Conservation (phyloP, 352 stramenopile genomes). For the Globisporangium canariense region DNA sequence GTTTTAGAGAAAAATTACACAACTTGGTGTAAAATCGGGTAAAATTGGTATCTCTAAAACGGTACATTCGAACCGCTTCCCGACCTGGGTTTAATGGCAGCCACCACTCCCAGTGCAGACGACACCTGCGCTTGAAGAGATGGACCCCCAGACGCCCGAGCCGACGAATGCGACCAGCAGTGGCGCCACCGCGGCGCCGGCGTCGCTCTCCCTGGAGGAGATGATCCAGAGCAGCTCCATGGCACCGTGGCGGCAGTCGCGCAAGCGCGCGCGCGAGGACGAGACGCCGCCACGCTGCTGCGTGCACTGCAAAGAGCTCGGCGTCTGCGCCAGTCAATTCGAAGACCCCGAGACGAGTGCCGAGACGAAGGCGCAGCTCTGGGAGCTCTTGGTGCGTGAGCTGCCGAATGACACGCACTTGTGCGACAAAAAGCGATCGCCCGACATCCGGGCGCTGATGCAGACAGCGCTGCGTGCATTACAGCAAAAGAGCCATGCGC, state of each 20-base stretch:
- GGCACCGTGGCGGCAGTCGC: background rate
- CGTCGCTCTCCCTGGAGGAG: background rate
- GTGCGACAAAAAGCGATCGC: background rate
- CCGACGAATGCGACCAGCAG: too few species aligned
- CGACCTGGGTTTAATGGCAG: too few species aligned
- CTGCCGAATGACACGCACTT: background rate
- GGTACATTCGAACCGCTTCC: too few species aligned
- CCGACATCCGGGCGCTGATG: background rate
- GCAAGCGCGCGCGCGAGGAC: background rate
- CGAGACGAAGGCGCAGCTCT: background rate
- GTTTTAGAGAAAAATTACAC: too few species aligned
- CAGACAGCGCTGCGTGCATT: background rate
- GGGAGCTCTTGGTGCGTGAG: background rate
- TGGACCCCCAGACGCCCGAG: background rate
- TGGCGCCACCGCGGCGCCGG: background rate
- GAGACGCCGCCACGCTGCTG: background rate
- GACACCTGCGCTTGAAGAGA: background rate
- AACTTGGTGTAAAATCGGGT: too few species aligned
- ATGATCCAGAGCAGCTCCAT: constrained; percentile 1
- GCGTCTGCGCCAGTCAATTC: background rate
- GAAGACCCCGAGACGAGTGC: background rate
- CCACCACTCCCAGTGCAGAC: too few species aligned
- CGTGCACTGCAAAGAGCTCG: background rate
- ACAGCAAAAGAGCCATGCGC: background rate
- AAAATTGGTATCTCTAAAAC: too few species aligned